Evolutionary conservation across 345 rosid species (phyloP).

Genomic region (Psidium friedrichsthalianum): DNA sequence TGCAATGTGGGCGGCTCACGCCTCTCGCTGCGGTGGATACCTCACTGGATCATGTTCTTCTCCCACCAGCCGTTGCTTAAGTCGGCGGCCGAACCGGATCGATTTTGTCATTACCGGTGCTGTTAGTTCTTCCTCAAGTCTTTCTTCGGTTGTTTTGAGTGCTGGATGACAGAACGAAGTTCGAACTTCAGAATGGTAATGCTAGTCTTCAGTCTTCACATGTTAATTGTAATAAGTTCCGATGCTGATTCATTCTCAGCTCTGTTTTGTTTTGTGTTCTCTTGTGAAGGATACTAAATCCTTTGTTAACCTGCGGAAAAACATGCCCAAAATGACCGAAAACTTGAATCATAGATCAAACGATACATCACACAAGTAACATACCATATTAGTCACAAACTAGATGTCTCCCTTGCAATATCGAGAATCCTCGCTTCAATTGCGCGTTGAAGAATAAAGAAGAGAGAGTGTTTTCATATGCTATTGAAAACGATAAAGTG

Average conservation of each 20-base stretch:
- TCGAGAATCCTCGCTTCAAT: no score
- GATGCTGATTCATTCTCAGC: not conserved
- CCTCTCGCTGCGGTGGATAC: slow-evolving; percentile 94
- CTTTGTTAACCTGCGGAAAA: no score
- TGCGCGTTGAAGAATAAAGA: no score
- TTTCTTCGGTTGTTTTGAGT: not conserved
- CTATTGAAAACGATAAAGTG: no score
- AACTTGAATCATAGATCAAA: no score
- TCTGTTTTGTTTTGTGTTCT: not conserved
- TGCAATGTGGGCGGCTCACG: slow-evolving; percentile 96
- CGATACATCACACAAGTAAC: no score
- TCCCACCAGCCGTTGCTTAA: slow-evolving; percentile 73
- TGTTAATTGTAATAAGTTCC: slow-evolving; percentile 38
- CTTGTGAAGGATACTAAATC: no score
- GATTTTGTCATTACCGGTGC: not conserved
- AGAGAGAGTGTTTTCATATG: no score
- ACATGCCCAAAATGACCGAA: no score
- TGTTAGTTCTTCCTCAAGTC: not conserved
- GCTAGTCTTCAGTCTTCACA: not conserved
- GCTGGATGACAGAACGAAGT: not conserved
- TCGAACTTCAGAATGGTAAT: not conserved
- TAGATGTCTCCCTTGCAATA: no score
- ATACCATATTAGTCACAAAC: no score
- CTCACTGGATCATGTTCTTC: slow-evolving; percentile 93
- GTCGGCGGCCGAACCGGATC: not conserved